Evolutionary conservation across 2,329 filamentous ascomycete species (phyloP).

Genomic region (Pyricularia sp.): DNA sequence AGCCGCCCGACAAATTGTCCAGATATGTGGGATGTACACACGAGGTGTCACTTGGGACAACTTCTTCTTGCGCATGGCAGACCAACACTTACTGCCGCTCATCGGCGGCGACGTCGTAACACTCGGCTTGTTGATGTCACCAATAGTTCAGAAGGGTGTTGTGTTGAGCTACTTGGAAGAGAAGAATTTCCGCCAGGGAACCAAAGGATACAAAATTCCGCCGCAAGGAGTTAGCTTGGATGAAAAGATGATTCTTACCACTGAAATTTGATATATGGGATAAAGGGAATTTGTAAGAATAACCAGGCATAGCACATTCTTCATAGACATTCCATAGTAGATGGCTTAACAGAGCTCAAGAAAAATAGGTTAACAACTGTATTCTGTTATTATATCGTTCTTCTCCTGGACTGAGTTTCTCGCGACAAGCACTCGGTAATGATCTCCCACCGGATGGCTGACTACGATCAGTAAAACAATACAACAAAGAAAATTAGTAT

Average conservation of each 20-base stretch:
- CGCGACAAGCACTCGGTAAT: no score
- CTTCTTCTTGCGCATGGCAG: not conserved
- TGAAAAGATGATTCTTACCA: not conserved
- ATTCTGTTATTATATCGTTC: not conserved
- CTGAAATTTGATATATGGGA: not conserved
- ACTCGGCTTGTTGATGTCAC: not conserved
- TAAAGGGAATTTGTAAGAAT: not conserved
- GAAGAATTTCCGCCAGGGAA: not conserved
- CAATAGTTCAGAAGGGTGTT: not conserved
- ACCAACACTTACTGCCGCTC: not conserved
- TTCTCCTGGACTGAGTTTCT: no score
- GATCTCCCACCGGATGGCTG: no score
- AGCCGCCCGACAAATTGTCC: not conserved
- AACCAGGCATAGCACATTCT: not conserved
- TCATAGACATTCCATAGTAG: not conserved
- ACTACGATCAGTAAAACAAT: no score
- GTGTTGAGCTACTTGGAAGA: not conserved
- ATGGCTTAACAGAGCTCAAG: not conserved
- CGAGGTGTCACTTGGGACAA: not conserved
- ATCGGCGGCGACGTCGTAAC: not conserved
- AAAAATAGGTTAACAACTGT: not conserved
- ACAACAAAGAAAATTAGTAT: no score
- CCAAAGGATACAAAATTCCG: not conserved
- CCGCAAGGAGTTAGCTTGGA: not conserved
- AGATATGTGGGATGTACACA: not conserved